Evolutionary conservation across 2,329 filamentous ascomycete genomes (phyloP).

Genomic region (Cercospora canescens): DNA sequence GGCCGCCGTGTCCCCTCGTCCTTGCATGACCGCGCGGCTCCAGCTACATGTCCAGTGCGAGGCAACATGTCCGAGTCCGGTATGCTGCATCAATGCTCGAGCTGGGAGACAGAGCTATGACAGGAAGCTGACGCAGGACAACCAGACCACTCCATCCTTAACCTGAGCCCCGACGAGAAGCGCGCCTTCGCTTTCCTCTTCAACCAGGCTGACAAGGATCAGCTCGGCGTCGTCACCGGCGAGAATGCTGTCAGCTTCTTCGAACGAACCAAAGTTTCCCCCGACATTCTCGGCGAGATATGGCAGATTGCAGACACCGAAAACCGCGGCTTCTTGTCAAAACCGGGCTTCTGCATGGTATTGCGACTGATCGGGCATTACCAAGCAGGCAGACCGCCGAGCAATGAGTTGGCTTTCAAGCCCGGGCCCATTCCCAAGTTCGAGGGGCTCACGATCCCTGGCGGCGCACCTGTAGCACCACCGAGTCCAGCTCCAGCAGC

Average conservation of each 20-base stretch:
- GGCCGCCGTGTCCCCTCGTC: neutral
- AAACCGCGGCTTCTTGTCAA: conserved; percentile 91
- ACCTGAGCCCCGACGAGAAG: conserved; percentile 89
- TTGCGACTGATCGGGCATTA: conserved; percentile 93
- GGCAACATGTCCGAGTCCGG: conserved; percentile 28
- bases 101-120: neutral
- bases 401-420: conserved; percentile 77
- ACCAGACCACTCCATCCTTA: conserved; percentile 45
- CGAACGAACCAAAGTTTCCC: conserved; percentile 87
- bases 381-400: conserved; percentile 81
- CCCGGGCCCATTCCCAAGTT: conserved; percentile 90
- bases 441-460: conserved; percentile 66
- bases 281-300: conserved; percentile 89
- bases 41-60: conserved; percentile 12
- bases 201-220: conserved; percentile 86
- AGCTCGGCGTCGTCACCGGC: conserved; percentile 89
- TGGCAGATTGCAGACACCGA: conserved; percentile 99
- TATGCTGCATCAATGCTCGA: conserved; percentile 5
- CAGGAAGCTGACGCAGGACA: conserved; percentile 3
- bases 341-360: conserved; percentile 89
- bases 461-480: conserved; percentile 17
- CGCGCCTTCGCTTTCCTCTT: conserved; percentile 92
- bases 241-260: conserved; percentile 98
- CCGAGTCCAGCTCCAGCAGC: conserved; percentile 27
- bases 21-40: conserved; percentile 3